Conservation (phyloP, 2,329 filamentous ascomycete species). For the Penicillium brevicompactum region DNA sequence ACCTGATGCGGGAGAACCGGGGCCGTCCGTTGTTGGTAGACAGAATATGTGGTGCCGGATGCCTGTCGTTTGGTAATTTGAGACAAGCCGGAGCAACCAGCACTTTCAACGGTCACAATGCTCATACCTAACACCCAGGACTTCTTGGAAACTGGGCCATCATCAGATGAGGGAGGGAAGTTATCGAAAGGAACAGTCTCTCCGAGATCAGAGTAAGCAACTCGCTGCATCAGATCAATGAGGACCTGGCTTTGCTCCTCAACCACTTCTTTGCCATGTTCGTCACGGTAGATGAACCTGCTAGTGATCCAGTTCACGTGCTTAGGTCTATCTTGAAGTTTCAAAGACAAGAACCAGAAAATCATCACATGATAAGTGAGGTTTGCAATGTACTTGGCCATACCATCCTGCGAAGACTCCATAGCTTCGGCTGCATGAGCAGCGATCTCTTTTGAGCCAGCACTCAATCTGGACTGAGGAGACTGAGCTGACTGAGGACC, state of each 20-base stretch:
- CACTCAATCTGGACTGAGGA: constrained; percentile 40
- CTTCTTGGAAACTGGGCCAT: constrained; percentile 47
- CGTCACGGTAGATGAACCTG: constrained; percentile 76
- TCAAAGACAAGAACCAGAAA: constrained; percentile 94
- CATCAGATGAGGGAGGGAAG: constrained; percentile 43
- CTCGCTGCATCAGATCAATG: constrained; percentile 90
- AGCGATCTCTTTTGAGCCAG: constrained; percentile 46
- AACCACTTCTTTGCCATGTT: constrained; percentile 70
- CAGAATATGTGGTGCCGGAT: constrained; percentile 52
- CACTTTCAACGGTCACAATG: constrained; percentile 54
- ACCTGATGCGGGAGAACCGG: constrained; percentile 49
- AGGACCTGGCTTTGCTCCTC: constrained; percentile 94
- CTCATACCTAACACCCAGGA: constrained; percentile 56
- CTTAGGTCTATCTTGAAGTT: constrained; percentile 77
- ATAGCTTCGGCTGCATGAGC: constrained; percentile 28
- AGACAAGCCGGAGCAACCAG: constrained; percentile 48
- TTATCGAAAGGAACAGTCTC: constrained; percentile 56
- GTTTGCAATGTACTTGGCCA: constrained; percentile 91
- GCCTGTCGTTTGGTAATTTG: constrained; percentile 55
- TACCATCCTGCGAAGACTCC: constrained; percentile 64
- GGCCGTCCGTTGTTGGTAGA: constrained; percentile 51
- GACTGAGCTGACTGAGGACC: constrained; percentile 19
- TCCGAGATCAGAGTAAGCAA: constrained; percentile 81
- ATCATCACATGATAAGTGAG: constrained; percentile 93
- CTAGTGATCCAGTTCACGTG: constrained; percentile 90